These are phyloP conservation scores for Isabelozyma heimii DNA, from an alignment of 805 yeast genomes.

Conservation along the genomic window DNA sequence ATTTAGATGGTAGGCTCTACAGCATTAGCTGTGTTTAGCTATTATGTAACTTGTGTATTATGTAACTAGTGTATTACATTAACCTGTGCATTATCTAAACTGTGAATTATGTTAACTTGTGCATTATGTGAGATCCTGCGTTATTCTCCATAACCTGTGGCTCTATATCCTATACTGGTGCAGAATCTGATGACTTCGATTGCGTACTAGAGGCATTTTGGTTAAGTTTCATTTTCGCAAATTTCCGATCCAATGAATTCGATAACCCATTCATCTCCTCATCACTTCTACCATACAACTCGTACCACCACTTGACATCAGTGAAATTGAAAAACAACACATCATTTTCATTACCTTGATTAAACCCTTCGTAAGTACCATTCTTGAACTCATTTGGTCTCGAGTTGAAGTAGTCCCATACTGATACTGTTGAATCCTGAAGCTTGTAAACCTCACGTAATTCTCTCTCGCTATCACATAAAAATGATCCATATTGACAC, in stretches of 20 bases:
- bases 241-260: conserved; percentile 38
- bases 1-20: too few relatives aligned
- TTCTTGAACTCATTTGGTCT: conserved; percentile 69
- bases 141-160: too few relatives aligned
- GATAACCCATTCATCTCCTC: conserved; percentile 47
- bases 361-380: conserved; percentile 30
- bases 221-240: conserved; percentile 34
- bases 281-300: conserved; percentile 72
- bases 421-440: conserved; percentile 60
- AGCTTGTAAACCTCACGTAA: conserved; percentile 34
- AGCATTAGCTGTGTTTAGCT: too few relatives aligned
- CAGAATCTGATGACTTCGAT: neutral
- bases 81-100: too few relatives aligned
- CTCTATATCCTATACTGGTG: neutral
- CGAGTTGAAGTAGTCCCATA: conserved; percentile 91
- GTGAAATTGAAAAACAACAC: conserved; percentile 60
- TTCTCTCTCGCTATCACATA: conserved; percentile 73
- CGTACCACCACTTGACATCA: conserved; percentile 85
- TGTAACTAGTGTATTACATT: too few relatives aligned
- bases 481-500: conserved; percentile 91
- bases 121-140: too few relatives aligned
- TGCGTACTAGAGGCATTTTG: neutral
- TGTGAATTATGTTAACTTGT: too few relatives aligned
- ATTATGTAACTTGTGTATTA: too few relatives aligned
- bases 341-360: conserved; percentile 26